phyloP scores from a whole-genome alignment of 1,284 basidiomycete species.

The Phlebopus sp. region DNA sequence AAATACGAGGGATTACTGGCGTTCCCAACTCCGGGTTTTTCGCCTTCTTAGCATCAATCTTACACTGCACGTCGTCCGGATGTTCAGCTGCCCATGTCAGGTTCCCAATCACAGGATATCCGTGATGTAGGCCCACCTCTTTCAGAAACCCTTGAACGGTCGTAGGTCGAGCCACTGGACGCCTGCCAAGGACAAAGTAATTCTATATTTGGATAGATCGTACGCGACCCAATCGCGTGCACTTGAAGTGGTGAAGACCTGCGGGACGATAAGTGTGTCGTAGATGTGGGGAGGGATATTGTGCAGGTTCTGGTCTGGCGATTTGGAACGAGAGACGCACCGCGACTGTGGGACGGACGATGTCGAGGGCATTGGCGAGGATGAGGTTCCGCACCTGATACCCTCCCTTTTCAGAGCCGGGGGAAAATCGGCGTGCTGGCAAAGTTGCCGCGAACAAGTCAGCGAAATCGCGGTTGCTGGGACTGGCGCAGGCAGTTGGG shows the following conservation, averaged over 20 bases:
- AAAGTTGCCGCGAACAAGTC: slow-evolving; percentile 14
- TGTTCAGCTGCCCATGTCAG: too few relatives aligned
- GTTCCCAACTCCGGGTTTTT: too few relatives aligned
- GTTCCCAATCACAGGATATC: too few relatives aligned
- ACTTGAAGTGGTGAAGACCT: too few relatives aligned
- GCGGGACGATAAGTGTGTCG: slow-evolving; percentile 1
- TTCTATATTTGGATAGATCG: slow-evolving; percentile 9
- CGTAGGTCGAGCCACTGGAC: neutral
- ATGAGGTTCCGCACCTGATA: slow-evolving; percentile 20
- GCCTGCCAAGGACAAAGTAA: neutral
- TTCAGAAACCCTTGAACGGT: neutral
- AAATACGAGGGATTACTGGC: too few relatives aligned
- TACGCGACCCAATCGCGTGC: neutral
- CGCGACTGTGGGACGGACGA: slow-evolving; percentile 16
- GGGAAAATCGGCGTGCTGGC: neutral
- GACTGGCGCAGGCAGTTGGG: slow-evolving; percentile 5
- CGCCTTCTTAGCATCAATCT: too few relatives aligned
- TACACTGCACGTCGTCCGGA: too few relatives aligned
- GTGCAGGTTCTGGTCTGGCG: slow-evolving; percentile 9
- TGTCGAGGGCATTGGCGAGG: slow-evolving; percentile 15
- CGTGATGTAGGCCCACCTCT: neutral
- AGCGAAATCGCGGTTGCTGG: slow-evolving; percentile 11
- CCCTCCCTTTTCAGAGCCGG: neutral
- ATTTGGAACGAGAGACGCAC: neutral
- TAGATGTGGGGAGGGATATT: slow-evolving; percentile 19